Evolutionary conservation across 108 stramenopile species (phyloP).

Genomic region (Discostella stelligeroides): DNA sequence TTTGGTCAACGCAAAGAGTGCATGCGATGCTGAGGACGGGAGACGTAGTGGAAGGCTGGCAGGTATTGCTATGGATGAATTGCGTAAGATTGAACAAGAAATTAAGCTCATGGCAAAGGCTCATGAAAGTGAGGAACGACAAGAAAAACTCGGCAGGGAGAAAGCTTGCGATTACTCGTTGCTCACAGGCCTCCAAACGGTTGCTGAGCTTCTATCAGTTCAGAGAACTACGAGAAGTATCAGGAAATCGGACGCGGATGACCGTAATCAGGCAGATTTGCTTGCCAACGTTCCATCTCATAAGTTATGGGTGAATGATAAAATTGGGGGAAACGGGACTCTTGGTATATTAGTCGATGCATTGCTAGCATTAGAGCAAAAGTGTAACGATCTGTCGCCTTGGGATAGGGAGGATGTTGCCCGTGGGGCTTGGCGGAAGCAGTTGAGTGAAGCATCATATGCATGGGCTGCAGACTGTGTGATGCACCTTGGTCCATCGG

Average conservation of each 20-base stretch:
- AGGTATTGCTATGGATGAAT: conserved; percentile 62
- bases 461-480: conserved; percentile 59
- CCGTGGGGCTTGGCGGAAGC: conserved; percentile 61
- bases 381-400: conserved; percentile 61
- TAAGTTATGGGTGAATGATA: conserved; percentile 43
- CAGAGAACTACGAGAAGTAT: conserved; percentile 28
- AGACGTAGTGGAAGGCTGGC: conserved; percentile 77
- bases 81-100: conserved; percentile 53
- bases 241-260: conserved; percentile 15
- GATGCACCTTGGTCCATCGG: conserved; percentile 44
- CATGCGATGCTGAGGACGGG: conserved; percentile 55
- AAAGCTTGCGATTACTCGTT: conserved; percentile 52
- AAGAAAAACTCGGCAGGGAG: conserved; percentile 38
- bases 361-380: conserved; percentile 66
- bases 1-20: conserved; percentile 64
- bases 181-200: conserved; percentile 63
- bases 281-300: conserved; percentile 37
- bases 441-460: conserved; percentile 58
- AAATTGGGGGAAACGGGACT: conserved; percentile 55
- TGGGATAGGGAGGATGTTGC: conserved; percentile 53
- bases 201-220: conserved; percentile 51
- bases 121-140: conserved; percentile 45
- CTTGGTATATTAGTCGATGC: conserved; percentile 62
- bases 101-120: conserved; percentile 41
- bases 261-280: conserved; percentile 10